These are phyloP conservation scores for Warburgia ugandensis DNA, from an alignment of 164 flowering plant species.

Conservation along the genomic window DNA sequence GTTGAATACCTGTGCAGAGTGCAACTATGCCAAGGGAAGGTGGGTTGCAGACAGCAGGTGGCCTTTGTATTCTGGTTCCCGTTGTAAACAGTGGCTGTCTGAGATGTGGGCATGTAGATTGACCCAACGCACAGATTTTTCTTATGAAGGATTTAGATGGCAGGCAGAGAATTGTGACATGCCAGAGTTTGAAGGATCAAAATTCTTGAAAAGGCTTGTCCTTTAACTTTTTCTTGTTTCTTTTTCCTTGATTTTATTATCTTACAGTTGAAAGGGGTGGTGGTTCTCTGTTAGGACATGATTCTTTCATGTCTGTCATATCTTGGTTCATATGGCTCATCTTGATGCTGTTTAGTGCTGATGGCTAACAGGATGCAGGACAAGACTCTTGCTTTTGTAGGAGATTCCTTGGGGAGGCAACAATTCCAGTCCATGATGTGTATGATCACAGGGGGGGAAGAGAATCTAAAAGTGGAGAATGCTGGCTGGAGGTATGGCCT, in stretches of 20 bases:
- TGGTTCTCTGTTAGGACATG: background rate
- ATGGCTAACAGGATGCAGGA: conserved; percentile 52
- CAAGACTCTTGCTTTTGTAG: conserved; percentile 64
- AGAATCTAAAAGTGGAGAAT: conserved; percentile 44
- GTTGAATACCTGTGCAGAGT: conserved; percentile 28
- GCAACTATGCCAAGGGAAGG: conserved; percentile 74
- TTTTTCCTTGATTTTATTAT: background rate
- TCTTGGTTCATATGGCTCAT: too few relatives aligned
- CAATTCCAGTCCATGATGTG: conserved; percentile 80
- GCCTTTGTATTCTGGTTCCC: conserved; percentile 72
- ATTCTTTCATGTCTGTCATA: too few relatives aligned
- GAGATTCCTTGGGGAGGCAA: conserved; percentile 77
- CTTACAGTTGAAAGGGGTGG: too few relatives aligned
- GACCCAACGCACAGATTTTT: conserved; percentile 55
- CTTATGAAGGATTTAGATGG: conserved; percentile 64
- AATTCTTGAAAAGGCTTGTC: conserved; percentile 38
- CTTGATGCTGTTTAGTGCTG: too few relatives aligned
- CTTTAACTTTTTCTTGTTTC: background rate
- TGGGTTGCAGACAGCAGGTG: conserved; percentile 57
- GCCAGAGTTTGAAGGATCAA: conserved; percentile 49
- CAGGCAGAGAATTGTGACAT: conserved; percentile 57
- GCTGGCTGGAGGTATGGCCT: conserved; percentile 64
- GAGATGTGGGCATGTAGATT: conserved; percentile 83
- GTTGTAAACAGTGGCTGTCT: conserved; percentile 73
- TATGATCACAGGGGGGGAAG: conserved; percentile 64